Base-by-base conservation (phyloP, 768 basidiomycete species). In the Kwoniella sp. region DNA sequence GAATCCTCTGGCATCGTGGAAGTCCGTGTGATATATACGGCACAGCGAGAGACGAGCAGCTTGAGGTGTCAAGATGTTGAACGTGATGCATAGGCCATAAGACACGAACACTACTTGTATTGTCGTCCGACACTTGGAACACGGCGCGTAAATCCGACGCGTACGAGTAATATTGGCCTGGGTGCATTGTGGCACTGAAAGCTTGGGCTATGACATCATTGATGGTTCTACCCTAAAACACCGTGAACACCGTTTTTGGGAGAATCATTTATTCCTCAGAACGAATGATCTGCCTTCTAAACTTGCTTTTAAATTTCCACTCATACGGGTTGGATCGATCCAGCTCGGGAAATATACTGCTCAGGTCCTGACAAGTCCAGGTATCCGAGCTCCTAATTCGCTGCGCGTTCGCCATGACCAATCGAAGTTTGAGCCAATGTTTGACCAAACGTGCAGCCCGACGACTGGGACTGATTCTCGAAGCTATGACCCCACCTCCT, bases 401-500 rank as follows among this genome's bases (percentile, higher is more conserved):
- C 23, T 15, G n/a, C 15, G 31, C 58, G n/a, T 37, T 26, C 4
- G 55, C 26, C 41, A 64, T 20, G 8, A 55, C 11, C 12, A 41
- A 30, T 25, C 62, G 13, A 1, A 64, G 25, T 15, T 56, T n/a
- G 22, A 64, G 22, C 62, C 62, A 64, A 31, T 56, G 37, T 31
- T 64, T 55, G 15, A 57, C 22, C 7, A 30, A 15, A 3, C 55
- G 11, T 1, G 62, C 62, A 1, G 62, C 62, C 31, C 62, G 54
- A 8, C 55, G 54, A 31, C 56, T 64, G 9, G 62, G 62, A 23
- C 55, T 64, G 26, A 64, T 26, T 23, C 55, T 31, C 11, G 55
- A 47, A 13, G 52, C 54, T 4, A 55, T 11, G 34, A 37, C 29
- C 17, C 25, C 54, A 11, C 62, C 62, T 9, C 28, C n/a, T 2